Base-by-base conservation (phyloP, 306 rosid species). In the Glycine soja region DNA sequence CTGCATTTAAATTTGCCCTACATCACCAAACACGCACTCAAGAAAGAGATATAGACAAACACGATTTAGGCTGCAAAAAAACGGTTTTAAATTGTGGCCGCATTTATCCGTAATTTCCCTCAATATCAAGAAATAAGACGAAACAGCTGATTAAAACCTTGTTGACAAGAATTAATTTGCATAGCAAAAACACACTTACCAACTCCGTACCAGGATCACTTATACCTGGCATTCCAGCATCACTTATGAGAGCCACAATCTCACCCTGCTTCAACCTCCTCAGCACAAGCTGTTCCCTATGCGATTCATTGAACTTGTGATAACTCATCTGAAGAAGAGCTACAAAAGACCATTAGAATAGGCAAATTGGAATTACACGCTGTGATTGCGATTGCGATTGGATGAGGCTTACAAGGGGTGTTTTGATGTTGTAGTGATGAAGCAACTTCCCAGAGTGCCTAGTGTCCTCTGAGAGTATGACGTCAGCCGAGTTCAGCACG, bases 371-470 rank as follows among this genome's bases (percentile, higher is more conserved):
- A 72, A 82, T 24, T 24, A 24, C 30, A 24, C 30, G 30, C 2
- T 24, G 30, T 2, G 1, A 4, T 24, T 15, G 40, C 40, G 40
- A 36, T 36, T 36, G 76, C 2, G 19, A 72, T 51, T 16, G 66
- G 9, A 74, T 36, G 38, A 24, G 6, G 69, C 91, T 87, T 76
- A 95, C 99, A 42, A 95, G 98, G 24, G 98, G 98, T 34, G 96
- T 91, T 86, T 87, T 89, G 72, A 95, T 93, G 67, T 84, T 86
- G 86, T 89, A 95, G 86, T 93, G 88, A 34, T 86, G 97, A 65
- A 95, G 92, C 90, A 93, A 76, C 89, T 90, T 93, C 64, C 97
- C 96, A 0, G 99, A 95, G 83, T 95, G 99, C 76, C 99, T 88
- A 1, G 99, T 95, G 72, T 93, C 99, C 74, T 95, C 98, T 0